phyloP scores from a whole-genome alignment of 768 basidiomycete species.

The Pleurotus pulmonarius region DNA sequence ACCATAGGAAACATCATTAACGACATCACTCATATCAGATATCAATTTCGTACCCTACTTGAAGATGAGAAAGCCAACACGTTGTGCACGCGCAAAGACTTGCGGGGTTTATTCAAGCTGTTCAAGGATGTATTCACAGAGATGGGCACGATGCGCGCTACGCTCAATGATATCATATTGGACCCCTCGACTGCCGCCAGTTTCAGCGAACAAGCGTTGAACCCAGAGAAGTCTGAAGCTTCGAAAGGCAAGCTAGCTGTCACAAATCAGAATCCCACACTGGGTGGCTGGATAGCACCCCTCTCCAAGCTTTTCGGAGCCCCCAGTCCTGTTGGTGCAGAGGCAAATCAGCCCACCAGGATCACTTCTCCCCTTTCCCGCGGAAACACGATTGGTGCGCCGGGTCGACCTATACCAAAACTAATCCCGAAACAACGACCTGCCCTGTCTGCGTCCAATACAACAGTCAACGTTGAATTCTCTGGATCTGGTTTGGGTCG shows the following conservation, averaged over 20 bases:
- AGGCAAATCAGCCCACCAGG: slow-evolving; percentile 16
- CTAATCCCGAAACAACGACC: slow-evolving; percentile 79
- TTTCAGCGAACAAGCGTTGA: slow-evolving; percentile 68
- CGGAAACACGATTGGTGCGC: background rate
- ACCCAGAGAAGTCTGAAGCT: slow-evolving; percentile 48
- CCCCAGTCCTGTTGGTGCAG: slow-evolving; percentile 21
- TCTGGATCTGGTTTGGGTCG: slow-evolving; percentile 55
- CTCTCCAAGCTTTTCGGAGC: slow-evolving; percentile 74
- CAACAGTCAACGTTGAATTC: slow-evolving; percentile 96
- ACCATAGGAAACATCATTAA: slow-evolving; percentile 72
- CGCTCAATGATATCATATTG: slow-evolving; percentile 86
- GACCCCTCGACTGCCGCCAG: slow-evolving; percentile 75
- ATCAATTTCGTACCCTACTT: slow-evolving; percentile 66
- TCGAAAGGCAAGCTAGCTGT: slow-evolving; percentile 29
- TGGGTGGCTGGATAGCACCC: slow-evolving; percentile 78
- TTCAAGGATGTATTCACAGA: slow-evolving; percentile 83
- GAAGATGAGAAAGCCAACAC: slow-evolving; percentile 71
- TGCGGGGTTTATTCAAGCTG: slow-evolving; percentile 77
- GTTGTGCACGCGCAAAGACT: slow-evolving; percentile 71
- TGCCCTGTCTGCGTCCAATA: slow-evolving; percentile 82
- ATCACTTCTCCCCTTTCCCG: slow-evolving; percentile 19
- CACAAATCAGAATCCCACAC: slow-evolving; percentile 23
- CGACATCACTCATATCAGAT: slow-evolving; percentile 67
- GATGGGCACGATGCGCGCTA: slow-evolving; percentile 74
- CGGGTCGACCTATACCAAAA: slow-evolving; percentile 29